Base-by-base conservation (phyloP, 805 yeast genomes). In the Saccharomycopsis vini region DNA sequence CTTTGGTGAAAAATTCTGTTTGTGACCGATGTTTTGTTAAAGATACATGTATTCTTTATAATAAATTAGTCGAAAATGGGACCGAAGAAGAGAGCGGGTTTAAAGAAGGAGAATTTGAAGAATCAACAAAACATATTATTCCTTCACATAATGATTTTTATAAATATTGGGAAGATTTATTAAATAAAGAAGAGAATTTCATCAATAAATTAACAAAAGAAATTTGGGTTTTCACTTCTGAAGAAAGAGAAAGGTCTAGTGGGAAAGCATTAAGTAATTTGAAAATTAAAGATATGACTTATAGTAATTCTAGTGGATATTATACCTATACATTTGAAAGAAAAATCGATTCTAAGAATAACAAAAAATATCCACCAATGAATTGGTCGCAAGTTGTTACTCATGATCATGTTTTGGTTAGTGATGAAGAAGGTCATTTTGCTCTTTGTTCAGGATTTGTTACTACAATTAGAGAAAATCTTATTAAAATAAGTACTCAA, bases 371-470 rank as follows among this genome's bases (percentile, higher is more conserved):
- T 24, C 12, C 36, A 35, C 49, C 57, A 28, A 43, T 60, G 56
- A 43, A 50, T 53, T 58, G 56, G 2, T 62, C 80, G 0, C 86
- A 81, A 46, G 53, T 87, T 2, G 42, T 64, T 0, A 64, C 68
- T 31, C 68, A 72, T 50, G 96, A 89, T 55, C 66, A 76, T 32
- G 72, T 89, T 1, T 67, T 82, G 13, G 64, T 88, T 1, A 87
- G 95, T 55, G 95, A 84, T 58, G 94, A 85, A 53, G 48, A 58
- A 0, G 95, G 95, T 1, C 86, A 82, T 57, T 80, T 80, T 58
- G 82, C 85, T 0, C 54, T 89, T 20, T 77, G 87, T 1, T 68
- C 68, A 40, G 96, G 95, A 0, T 60, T 57, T 36, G 68, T 88
- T 3, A 61, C 64, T 4, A 52, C 57, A 3, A 62, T 82, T 0